phyloP scores from a whole-genome alignment of 176 grass and related monocot species.

The Aegilops sharonensis region DNA sequence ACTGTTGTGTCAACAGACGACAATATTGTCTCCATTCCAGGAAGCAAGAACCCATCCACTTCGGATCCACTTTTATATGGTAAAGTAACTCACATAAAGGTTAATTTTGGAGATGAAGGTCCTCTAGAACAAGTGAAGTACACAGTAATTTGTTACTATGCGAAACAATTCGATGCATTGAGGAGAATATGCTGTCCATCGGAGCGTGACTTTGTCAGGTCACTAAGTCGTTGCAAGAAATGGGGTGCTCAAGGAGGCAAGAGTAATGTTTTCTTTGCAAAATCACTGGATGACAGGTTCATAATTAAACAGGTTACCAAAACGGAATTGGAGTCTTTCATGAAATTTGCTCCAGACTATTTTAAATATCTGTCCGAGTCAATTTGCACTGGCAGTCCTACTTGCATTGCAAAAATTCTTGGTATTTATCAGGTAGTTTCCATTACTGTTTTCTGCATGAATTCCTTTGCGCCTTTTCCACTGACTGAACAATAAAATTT shows the following conservation, averaged over 20 bases:
- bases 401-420: constrained; percentile 96
- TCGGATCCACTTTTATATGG: constrained; percentile 48
- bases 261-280: constrained; percentile 99
- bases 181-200: constrained; percentile 93
- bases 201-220: constrained; percentile 93
- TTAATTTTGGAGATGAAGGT: constrained; percentile 86
- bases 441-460: constrained; percentile 4
- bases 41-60: constrained; percentile 39
- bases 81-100: constrained; percentile 74
- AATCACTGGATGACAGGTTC: constrained; percentile 96
- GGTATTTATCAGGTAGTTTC: constrained; percentile 91
- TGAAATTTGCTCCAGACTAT: constrained; percentile 90
- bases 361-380: constrained; percentile 88
- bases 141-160: constrained; percentile 91
- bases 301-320: constrained; percentile 97
- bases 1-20: constrained; percentile 53
- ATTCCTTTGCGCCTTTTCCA: not conserved
- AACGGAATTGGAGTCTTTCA: constrained; percentile 93
- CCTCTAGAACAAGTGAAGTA: constrained; percentile 75
- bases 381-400: constrained; percentile 79
- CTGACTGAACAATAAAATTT: not conserved
- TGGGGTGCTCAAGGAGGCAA: constrained; percentile 98
- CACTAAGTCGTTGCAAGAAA: constrained; percentile 96
- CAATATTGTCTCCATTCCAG: constrained; percentile 44
- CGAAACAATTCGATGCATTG: constrained; percentile 73